Evolutionary conservation across 164 flowering plant species (phyloP).

Genomic region (Nymphaea thermarum): DNA sequence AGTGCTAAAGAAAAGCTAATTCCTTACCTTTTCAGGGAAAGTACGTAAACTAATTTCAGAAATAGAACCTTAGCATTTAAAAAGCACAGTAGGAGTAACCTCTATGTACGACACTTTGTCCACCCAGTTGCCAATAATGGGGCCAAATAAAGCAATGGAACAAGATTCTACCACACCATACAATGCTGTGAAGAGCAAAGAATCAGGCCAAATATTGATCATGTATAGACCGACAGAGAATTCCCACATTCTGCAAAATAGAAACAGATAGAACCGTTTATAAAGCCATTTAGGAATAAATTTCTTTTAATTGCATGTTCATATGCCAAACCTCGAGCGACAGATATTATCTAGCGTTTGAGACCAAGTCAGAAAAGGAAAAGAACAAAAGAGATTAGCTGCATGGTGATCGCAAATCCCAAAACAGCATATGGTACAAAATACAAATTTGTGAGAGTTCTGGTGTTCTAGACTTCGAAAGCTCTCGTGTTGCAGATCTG

Average conservation of each 20-base stretch:
- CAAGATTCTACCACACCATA: constrained; percentile 75
- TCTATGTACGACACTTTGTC: constrained; percentile 45
- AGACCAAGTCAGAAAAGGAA: no score
- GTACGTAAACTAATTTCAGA: not conserved
- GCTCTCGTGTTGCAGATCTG: not conserved
- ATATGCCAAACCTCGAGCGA: not conserved
- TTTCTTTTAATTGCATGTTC: not conserved
- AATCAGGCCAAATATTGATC: constrained; percentile 75
- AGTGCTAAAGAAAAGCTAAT: not conserved
- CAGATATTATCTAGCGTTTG: no score
- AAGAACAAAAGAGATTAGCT: not conserved
- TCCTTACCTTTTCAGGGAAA: not conserved
- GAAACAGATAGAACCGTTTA: not conserved
- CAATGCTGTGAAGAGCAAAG: constrained; percentile 63
- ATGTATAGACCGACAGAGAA: constrained; percentile 86
- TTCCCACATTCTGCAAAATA: constrained; percentile 78
- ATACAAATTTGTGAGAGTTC: not conserved
- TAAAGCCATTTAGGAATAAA: not conserved
- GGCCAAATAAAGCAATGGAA: constrained; percentile 69
- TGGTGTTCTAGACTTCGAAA: no score
- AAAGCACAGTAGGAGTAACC: constrained; percentile 25
- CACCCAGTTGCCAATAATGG: constrained; percentile 59
- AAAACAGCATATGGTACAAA: not conserved
- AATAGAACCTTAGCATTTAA: not conserved
- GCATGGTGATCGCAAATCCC: not conserved